Evolutionary conservation across 1,139 yeast genomes (phyloP), one percentile per base, ranked within the genome.

Genomic region (Wickerhamiella pararugosa): DNA sequence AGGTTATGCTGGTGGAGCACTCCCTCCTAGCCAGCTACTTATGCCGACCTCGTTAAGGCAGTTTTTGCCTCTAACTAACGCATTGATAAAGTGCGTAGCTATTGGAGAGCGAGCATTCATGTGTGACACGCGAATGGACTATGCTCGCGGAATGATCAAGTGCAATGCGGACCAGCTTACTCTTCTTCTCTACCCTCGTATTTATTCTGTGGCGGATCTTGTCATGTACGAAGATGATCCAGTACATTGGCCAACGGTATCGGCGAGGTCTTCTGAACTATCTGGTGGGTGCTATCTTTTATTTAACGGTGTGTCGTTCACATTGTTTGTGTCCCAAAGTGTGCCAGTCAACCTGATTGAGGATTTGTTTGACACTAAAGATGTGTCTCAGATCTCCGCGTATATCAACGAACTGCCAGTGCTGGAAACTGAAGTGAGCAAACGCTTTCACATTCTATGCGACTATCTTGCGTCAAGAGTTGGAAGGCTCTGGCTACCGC

Each of bases 11-110:
- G 63, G 65, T 6, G 63, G 72, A 28, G 62, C 69, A 35, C 56
- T 73, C 0, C 63, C 75, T 28, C 69, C 77, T 9, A 73, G 77
- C 15, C 87, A 82, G 53, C 65, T 90, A 45, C 69, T 87, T 7
- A 69, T 90, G 62, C 98, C 98, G 0, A 82, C 80, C 40, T 75
- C 92, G 5, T 64, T 92, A 51, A 75, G 76, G 46, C 76, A 84
- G 37, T 65, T 90, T 43, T 78, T 93, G 5, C 68, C 79, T 52
- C 76, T 72, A 52, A 58, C 82, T 42, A 66, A 84, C 44, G 68
- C 92, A 0, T 73, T 86, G 47, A 69, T 79, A 51, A 90, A 90
- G 57, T 61, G 79, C 0, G 67, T 66, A 40, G 76, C 87, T 1
- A 66, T 87, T 53, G 69, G 77, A 43, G 71, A 67, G 29, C 56